phyloP scores from a whole-genome alignment of 2,329 filamentous ascomycete species.

The Phaeophleospora eucalypticola region DNA sequence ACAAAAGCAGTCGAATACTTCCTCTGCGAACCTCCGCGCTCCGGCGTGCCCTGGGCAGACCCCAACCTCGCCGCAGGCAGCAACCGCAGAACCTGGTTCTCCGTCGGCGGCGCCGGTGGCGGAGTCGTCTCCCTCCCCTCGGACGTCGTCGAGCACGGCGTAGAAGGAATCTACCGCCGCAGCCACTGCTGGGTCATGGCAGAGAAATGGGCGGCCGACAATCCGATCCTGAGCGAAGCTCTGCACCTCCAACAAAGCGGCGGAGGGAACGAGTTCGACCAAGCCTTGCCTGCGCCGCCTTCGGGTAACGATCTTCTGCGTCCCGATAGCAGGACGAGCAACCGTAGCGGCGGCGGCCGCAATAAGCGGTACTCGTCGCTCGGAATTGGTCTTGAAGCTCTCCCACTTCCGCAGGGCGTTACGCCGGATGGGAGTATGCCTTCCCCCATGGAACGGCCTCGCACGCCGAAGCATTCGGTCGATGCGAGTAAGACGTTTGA shows the following conservation, averaged over 20 bases:
- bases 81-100: slow-evolving; percentile 61
- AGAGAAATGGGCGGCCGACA: slow-evolving; percentile 54
- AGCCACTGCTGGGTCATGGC: slow-evolving; percentile 67
- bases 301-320: slow-evolving; percentile 14
- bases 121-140: slow-evolving; percentile 60
- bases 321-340: slow-evolving; percentile 18
- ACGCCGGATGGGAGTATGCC: slow-evolving; percentile 32
- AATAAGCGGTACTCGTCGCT: slow-evolving; percentile 42
- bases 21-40: slow-evolving; percentile 69
- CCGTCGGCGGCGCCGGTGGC: slow-evolving; percentile 60
- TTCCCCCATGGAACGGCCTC: slow-evolving; percentile 23
- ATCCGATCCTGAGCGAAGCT: slow-evolving; percentile 30
- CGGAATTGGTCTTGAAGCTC: slow-evolving; percentile 44
- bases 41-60: slow-evolving; percentile 65
- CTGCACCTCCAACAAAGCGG: slow-evolving; percentile 23
- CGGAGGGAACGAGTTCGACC: slow-evolving; percentile 7
- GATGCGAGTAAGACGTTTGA: slow-evolving; percentile 47
- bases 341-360: slow-evolving; percentile 10
- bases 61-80: slow-evolving; percentile 50
- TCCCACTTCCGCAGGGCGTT: slow-evolving; percentile 44
- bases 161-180: slow-evolving; percentile 64
- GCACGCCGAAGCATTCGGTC: slow-evolving; percentile 28
- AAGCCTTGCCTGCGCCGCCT: slow-evolving; percentile 20
- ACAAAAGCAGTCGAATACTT: slow-evolving; percentile 77
- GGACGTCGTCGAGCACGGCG: slow-evolving; percentile 62